Percentiles rank a stretch among this genome's conserved stretches.
Conservation (phyloP, 257 asterid genomes). For the Gentiana dahurica region DNA sequence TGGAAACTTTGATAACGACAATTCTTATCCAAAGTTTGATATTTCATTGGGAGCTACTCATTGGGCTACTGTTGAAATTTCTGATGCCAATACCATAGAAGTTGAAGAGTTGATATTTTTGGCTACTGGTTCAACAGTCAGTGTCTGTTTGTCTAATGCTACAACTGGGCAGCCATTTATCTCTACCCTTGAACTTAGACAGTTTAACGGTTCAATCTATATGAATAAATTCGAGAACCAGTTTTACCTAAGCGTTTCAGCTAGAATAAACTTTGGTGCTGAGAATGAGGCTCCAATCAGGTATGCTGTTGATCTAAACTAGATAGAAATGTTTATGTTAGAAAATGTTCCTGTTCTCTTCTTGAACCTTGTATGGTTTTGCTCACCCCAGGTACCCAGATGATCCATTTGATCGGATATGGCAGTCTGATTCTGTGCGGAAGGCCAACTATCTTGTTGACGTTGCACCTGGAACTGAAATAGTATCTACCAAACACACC, state of each 20-base stretch:
- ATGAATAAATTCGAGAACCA: constrained; percentile 53
- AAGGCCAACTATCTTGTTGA: constrained; percentile 94
- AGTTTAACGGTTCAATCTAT: constrained; percentile 84
- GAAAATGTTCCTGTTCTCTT: background rate
- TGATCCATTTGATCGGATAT: constrained; percentile 90
- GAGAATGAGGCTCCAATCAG: constrained; percentile 64
- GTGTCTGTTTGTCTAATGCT: constrained; percentile 92
- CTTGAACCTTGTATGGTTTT: background rate
- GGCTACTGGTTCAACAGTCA: constrained; percentile 65
- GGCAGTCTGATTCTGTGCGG: constrained; percentile 74
- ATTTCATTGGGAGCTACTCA: constrained; percentile 82
- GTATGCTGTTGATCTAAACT: constrained; percentile 22
- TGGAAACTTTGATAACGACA: constrained; percentile 63
- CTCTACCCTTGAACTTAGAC: constrained; percentile 95
- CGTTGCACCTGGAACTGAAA: constrained; percentile 90
- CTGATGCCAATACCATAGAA: constrained; percentile 73
- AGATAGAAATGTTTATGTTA: background rate
- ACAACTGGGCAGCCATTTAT: constrained; percentile 93
- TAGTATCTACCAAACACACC: constrained; percentile 57
- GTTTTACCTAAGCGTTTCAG: constrained; percentile 73
- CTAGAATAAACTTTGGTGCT: constrained; percentile 94
- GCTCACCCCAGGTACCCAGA: constrained; percentile 63
- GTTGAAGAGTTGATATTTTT: constrained; percentile 77
- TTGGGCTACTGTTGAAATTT: constrained; percentile 84
- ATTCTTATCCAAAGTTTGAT: constrained; percentile 90